Percentiles rank a stretch among this genome's conserved stretches.
Evolutionary conservation across 148 eudicot genomes (phyloP).

Genomic region (Tetragonia tetragonoides): DNA sequence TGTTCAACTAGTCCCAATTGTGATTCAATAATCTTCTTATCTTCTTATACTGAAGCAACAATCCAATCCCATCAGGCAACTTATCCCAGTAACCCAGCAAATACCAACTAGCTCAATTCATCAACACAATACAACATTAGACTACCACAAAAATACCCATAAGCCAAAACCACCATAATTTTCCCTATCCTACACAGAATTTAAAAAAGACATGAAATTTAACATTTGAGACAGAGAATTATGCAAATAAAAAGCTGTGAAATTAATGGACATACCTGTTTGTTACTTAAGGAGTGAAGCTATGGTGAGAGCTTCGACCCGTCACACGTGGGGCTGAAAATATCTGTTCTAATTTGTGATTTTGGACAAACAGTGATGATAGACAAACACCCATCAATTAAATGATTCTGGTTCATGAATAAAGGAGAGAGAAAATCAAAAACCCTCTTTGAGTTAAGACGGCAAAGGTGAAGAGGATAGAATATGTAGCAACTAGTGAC

Average conservation of each 20-base stretch:
- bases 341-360: slow-evolving; percentile 27
- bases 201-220: background rate
- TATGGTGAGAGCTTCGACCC: slow-evolving; percentile 11
- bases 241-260: background rate
- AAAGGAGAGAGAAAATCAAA: background rate
- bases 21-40: slow-evolving; percentile 51
- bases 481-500: background rate
- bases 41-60: slow-evolving; percentile 29
- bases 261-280: slow-evolving; percentile 6
- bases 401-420: slow-evolving; percentile 22
- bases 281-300: background rate
- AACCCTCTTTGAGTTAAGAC: background rate
- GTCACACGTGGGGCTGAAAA: slow-evolving; percentile 18
- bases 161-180: background rate
- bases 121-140: slow-evolving; percentile 7
- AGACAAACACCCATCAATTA: slow-evolving; percentile 40
- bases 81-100: slow-evolving; percentile 32
- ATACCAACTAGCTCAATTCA: slow-evolving; percentile 25
- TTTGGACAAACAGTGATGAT: slow-evolving; percentile 27
- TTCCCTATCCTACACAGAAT: background rate
- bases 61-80: slow-evolving; percentile 77
- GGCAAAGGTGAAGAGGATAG: background rate
- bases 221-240: background rate
- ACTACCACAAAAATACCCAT: background rate
- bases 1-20: slow-evolving; percentile 49